phyloP scores from a whole-genome alignment of 179 eudicot species.

The Spinacia oleracea region DNA sequence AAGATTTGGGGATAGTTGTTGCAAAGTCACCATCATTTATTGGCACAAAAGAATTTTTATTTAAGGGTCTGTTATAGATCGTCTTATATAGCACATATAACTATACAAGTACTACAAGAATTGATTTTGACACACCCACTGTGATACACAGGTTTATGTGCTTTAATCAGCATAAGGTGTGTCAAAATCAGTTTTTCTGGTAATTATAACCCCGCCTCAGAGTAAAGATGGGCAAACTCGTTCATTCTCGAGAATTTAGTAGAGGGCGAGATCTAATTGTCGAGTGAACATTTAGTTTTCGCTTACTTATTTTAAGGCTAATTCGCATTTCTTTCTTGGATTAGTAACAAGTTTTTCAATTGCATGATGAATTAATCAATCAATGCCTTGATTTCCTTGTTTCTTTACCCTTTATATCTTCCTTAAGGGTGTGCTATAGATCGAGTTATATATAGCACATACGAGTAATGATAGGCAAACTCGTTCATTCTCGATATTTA shows the following conservation, averaged over 20 bases:
- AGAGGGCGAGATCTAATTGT: slow-evolving; percentile 16
- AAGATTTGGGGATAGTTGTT: slow-evolving; percentile 42
- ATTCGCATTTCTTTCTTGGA: slow-evolving; percentile 8
- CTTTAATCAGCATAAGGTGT: too few relatives aligned
- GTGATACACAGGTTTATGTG: too few relatives aligned
- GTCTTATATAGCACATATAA: too few relatives aligned
- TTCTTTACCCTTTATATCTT: slow-evolving; percentile 18
- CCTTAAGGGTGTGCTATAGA: too few relatives aligned
- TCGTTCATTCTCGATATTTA: too few relatives aligned
- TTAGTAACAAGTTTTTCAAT: slow-evolving; percentile 28
- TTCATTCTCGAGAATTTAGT: neutral
- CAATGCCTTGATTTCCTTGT: slow-evolving; percentile 33
- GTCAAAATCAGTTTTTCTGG: too few relatives aligned
- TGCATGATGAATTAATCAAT: slow-evolving; percentile 28
- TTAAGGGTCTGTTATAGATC: too few relatives aligned
- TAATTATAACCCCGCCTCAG: neutral
- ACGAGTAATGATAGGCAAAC: too few relatives aligned
- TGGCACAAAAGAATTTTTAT: slow-evolving; percentile 18
- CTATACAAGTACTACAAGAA: too few relatives aligned
- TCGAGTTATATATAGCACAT: too few relatives aligned
- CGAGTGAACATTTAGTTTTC: slow-evolving; percentile 11
- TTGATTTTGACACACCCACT: too few relatives aligned
- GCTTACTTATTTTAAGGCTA: slow-evolving; percentile 8
- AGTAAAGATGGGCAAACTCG: neutral
- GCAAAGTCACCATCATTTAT: slow-evolving; percentile 50